Conservation (phyloP, 2,329 filamentous ascomycete species). For the Tolypocladium inflatum region DNA sequence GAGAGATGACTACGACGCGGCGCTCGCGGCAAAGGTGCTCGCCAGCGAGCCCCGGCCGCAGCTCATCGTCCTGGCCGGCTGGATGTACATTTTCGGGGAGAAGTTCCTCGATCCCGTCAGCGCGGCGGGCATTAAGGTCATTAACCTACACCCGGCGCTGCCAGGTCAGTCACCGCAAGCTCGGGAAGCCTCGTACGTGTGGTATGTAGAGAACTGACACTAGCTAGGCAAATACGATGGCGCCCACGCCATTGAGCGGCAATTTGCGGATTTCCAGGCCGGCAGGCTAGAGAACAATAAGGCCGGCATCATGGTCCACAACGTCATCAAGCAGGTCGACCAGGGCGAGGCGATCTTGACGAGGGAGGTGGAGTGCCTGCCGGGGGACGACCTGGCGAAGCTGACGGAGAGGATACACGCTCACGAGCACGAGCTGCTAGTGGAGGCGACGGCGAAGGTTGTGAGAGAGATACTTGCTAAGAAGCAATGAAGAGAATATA, state of each 20-base stretch:
- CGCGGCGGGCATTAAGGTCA: slow-evolving; percentile 53
- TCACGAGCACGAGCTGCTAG: slow-evolving; percentile 69
- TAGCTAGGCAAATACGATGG: slow-evolving; percentile 62
- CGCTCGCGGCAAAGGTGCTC: slow-evolving; percentile 60
- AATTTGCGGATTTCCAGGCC: slow-evolving; percentile 60
- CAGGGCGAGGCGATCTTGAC: slow-evolving; percentile 57
- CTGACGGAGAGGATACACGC: slow-evolving; percentile 66
- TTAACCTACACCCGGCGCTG: slow-evolving; percentile 74
- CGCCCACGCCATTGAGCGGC: slow-evolving; percentile 65
- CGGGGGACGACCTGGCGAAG: slow-evolving; percentile 53
- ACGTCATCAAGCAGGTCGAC: slow-evolving; percentile 74
- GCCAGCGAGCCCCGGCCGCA: slow-evolving; percentile 47
- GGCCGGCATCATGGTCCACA: slow-evolving; percentile 85
- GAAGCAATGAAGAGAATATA: background rate
- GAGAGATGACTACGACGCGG: slow-evolving; percentile 63
- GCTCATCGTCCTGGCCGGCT: slow-evolving; percentile 73
- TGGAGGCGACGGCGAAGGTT: slow-evolving; percentile 56
- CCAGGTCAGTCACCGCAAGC: slow-evolving; percentile 37
- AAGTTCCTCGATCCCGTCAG: slow-evolving; percentile 62
- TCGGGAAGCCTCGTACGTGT: background rate
- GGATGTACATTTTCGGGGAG: slow-evolving; percentile 73
- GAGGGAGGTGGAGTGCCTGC: slow-evolving; percentile 40
- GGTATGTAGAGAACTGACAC: background rate
- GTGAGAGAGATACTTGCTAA: slow-evolving; percentile 25
- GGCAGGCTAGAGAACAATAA: slow-evolving; percentile 46